Conservation (phyloP, 768 basidiomycete genomes). For the Lepiota venenata region DNA sequence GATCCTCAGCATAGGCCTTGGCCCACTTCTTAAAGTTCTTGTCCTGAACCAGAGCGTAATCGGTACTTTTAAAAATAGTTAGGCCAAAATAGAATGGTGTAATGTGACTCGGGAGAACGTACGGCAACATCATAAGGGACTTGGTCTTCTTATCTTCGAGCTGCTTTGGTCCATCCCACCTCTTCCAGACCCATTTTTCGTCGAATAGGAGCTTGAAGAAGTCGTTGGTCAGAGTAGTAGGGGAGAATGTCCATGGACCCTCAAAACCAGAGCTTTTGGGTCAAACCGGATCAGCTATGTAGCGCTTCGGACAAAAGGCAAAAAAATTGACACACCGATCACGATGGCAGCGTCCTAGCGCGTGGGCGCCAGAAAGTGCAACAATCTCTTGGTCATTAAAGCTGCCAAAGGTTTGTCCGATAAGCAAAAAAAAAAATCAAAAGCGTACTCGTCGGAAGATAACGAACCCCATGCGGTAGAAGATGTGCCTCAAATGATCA, state of each 20-base stretch:
- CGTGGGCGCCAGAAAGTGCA: conserved; percentile 91
- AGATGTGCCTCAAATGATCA: conserved; percentile 85
- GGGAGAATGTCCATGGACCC: conserved; percentile 95
- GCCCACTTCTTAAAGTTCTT: conserved; percentile 90
- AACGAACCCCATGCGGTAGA: conserved; percentile 81
- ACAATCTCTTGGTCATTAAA: conserved; percentile 99
- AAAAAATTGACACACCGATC: conserved; percentile 49
- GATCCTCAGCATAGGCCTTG: conserved; percentile 82
- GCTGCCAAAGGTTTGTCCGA: conserved; percentile 20
- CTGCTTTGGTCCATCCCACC: conserved; percentile 94
- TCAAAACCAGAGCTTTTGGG: conserved; percentile 68
- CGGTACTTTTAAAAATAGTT: conserved; percentile 51
- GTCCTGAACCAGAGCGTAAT: conserved; percentile 86
- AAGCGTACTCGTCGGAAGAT: neutral
- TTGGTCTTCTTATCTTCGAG: conserved; percentile 89
- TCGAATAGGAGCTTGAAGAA: conserved; percentile 82
- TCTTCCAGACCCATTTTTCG: conserved; percentile 96
- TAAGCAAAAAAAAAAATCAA: neutral
- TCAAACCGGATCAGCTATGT: neutral
- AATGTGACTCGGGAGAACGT: conserved; percentile 25
- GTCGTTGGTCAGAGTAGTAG: conserved; percentile 83
- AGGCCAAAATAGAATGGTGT: neutral
- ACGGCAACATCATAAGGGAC: conserved; percentile 95
- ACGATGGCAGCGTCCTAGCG: conserved; percentile 91
- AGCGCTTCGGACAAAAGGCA: neutral